phyloP scores from a whole-genome alignment of 2,329 filamentous ascomycete genomes.

The Aurifilum marmelostoma region DNA sequence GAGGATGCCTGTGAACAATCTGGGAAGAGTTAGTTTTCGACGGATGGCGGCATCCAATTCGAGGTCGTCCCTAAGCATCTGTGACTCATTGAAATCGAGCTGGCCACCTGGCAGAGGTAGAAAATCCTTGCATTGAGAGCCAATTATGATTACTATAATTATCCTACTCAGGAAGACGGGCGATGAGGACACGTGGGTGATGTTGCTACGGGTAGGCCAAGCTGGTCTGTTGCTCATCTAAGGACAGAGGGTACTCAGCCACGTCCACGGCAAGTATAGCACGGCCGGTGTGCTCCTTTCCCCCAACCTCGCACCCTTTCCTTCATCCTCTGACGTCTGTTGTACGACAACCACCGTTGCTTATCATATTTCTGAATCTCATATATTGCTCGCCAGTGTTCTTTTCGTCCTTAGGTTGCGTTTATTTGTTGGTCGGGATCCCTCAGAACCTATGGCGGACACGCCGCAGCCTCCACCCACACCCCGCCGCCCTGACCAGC shows the following conservation, averaged over 20 bases:
- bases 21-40: not conserved
- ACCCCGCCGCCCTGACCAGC: conserved; percentile 14
- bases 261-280: not conserved
- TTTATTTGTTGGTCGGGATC: not conserved
- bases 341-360: not conserved
- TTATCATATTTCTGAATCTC: not conserved
- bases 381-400: too few species aligned
- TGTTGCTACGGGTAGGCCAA: not conserved
- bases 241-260: conserved; percentile 15
- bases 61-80: not conserved
- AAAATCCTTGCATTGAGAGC: not conserved
- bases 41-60: not conserved
- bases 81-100: not conserved
- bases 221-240: not conserved
- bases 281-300: not conserved
- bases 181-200: conserved; percentile 35
- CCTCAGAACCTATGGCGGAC: not conserved
- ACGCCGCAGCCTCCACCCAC: conserved; percentile 23
- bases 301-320: not conserved
- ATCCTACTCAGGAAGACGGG: too few species aligned
- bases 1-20: not conserved
- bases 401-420: not conserved
- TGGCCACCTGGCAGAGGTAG: not conserved
- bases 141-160: not conserved
- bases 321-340: not conserved